Evolutionary conservation across 306 rosid species (phyloP), one percentile per base, ranked within the genome.

Genomic region (Sindora glabra): DNA sequence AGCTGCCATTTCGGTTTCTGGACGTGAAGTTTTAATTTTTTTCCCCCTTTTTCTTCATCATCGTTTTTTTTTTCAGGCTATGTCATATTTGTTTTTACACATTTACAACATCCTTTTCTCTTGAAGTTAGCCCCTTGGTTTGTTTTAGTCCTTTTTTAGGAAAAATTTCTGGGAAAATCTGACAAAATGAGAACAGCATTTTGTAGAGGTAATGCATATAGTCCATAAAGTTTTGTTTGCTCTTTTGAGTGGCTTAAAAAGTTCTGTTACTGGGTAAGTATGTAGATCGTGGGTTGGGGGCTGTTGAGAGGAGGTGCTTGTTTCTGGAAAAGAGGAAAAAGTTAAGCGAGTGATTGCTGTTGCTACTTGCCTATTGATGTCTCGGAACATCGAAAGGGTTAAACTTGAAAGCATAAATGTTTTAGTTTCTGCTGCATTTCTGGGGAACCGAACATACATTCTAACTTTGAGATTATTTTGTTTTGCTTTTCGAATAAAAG

Each of bases 381-480:
- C 51, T 47, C 13, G 29, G 50, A 54, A 46, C 49, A 56, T 17
- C 8, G 18, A 33, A 74, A 56, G 57, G 9, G 42, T 49, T 49
- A 24, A 49, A 56, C 67, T 62, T 55, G 37, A 21, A 40, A 55
- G 30, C 14, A 1, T 55, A 34, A 47, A 8, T 37, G 59, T 22
- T 45, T 54, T 65, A 36, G 57, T 52, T 62, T 52, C 39, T 54
- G 64, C 61, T 58, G 45, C 73, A 74, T 77, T 73, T 67, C 56
- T 50, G 40, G 26, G 60, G 42, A 52, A 61, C 79, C 49, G 38
- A 72, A 40, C 53, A 25, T 40, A 49, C 50, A 72, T 70, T 51
- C 52, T 55, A 47, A 62, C 46, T 71, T 44, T 72, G n/a, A n/a
- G n/a, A n/a, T n/a, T n/a, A n/a, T n/a, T n/a, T n/a, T n/a, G n/a